Percentiles rank a stretch among this genome's conserved stretches.
These are phyloP conservation scores for Trichoderma brevicompactum DNA, from an alignment of 2,329 filamentous ascomycete genomes.

Conservation along the genomic window DNA sequence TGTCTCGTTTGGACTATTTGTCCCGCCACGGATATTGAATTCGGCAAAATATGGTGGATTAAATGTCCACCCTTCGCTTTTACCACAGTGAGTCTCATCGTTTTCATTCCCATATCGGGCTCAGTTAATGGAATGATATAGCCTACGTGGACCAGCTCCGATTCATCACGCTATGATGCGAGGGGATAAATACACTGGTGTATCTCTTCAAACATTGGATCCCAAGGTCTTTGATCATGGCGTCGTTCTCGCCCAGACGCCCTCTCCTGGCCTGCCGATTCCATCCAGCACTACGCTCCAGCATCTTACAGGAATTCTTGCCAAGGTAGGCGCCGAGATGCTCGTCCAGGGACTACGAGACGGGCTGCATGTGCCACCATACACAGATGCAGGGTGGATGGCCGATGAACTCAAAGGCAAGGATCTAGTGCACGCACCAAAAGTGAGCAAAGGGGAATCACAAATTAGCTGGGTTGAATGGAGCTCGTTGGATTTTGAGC, in stretches of 20 bases:
- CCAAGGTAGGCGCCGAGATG: slow-evolving; percentile 69
- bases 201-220: slow-evolving; percentile 87
- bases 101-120: background rate
- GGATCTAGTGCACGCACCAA: slow-evolving; percentile 63
- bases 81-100: slow-evolving; percentile 68
- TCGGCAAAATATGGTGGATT: slow-evolving; percentile 79
- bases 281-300: slow-evolving; percentile 50
- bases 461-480: slow-evolving; percentile 64
- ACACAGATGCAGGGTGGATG: slow-evolving; percentile 45
- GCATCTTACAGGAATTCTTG: slow-evolving; percentile 55
- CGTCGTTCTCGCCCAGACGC: slow-evolving; percentile 71
- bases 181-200: slow-evolving; percentile 65
- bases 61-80: slow-evolving; percentile 89
- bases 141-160: slow-evolving; percentile 83
- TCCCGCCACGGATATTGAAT: slow-evolving; percentile 75
- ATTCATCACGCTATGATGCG: slow-evolving; percentile 81
- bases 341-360: slow-evolving; percentile 68
- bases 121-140: slow-evolving; percentile 40
- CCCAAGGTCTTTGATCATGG: slow-evolving; percentile 78
- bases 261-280: slow-evolving; percentile 59
- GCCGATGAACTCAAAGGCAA: slow-evolving; percentile 31
- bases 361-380: slow-evolving; percentile 67
- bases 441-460: slow-evolving; percentile 68
- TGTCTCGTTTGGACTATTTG: slow-evolving; percentile 91
- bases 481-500: slow-evolving; percentile 57